A percentile compares a stretch with the other conserved stretches of the same genome.
Evolutionary conservation across 371 early-diverging fungal species (phyloP).

Genomic region (Mortierella sp.): DNA sequence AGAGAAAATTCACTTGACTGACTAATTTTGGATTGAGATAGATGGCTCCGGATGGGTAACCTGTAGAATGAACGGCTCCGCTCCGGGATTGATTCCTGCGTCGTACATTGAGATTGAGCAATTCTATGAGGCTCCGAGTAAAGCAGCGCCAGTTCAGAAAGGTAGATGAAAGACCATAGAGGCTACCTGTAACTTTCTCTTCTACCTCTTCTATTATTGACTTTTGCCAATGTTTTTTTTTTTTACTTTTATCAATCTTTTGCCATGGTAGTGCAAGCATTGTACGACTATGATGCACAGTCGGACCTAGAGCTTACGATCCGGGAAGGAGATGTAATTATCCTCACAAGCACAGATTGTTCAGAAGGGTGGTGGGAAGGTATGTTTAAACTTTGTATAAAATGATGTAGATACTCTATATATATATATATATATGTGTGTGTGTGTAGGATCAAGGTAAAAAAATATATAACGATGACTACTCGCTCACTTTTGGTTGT

Average conservation of each 20-base stretch:
- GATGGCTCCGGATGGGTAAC: conserved; percentile 88
- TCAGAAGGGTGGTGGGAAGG: conserved; percentile 87
- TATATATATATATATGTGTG: background rate
- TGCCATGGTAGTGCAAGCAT: conserved; percentile 67
- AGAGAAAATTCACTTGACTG: background rate
- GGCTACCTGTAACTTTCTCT: background rate
- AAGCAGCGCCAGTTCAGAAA: conserved; percentile 31
- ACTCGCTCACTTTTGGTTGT: conserved; percentile 1
- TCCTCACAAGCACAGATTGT: conserved; percentile 67
- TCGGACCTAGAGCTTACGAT: conserved; percentile 82
- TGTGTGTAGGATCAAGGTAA: too few relatives aligned
- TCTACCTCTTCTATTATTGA: too few relatives aligned
- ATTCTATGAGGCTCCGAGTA: conserved; percentile 35
- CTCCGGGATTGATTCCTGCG: conserved; percentile 80
- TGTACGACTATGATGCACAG: conserved; percentile 84
- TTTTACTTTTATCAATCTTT: too few relatives aligned
- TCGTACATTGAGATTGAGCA: conserved; percentile 70
- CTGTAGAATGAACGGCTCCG: conserved; percentile 53
- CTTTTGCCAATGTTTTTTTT: background rate
- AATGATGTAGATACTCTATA: too few relatives aligned
- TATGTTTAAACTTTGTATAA: conserved; percentile 18
- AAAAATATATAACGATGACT: background rate
- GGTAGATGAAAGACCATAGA: conserved; percentile 17
- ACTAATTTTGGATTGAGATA: conserved; percentile 13
- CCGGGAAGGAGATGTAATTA: conserved; percentile 73